Evolutionary conservation across 306 rosid genomes (phyloP), one percentile per base, ranked within the genome.

Genomic region (Begonia peltatifolia): DNA sequence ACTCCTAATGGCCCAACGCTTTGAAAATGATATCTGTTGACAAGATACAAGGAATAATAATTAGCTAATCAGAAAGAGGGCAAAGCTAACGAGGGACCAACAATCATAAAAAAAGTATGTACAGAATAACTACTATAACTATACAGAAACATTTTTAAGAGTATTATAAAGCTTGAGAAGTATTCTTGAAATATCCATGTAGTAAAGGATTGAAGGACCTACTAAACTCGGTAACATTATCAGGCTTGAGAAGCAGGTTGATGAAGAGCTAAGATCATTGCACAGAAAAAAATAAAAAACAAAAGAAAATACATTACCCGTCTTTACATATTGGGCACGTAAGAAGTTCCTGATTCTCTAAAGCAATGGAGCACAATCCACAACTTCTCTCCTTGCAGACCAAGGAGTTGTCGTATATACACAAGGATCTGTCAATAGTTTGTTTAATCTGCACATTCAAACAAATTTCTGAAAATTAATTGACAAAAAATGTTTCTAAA

Each of bases 11-110:
- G 58, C 65, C 87, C 82, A 54, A 79, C 63, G 74, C 94, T 82
- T 61, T 50, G 65, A 67, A 69, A 57, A 78, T 90, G 97, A 69
- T 82, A 85, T 70, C 97, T 90, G 87, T 73, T 61, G 74, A 71
- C 56, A 72, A 38, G 47, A 60, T 65, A 74, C 43, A 68, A 35
- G 63, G 38, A 14, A 15, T 36, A 14, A 59, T 14, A 42, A 58
- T 30, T 43, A 50, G 9, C 35, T 7, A 69, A 68, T 41, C 59
- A 56, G 55, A 68, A 52, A 36, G 60, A n/a, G 43, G 58, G 50
- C 15, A 30, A 7, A 30, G 38, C 38, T 30, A 30, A 7, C 23
- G 38, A 30, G 38, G 38, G 9, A 30, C 6, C 38, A 30, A 30
- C 6, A 30, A 30, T 30, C 8, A 30, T 30, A 30, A 30, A 30